Evolutionary conservation across 169 alveolate species (phyloP).

Genomic region (Cystoisospora suis): DNA sequence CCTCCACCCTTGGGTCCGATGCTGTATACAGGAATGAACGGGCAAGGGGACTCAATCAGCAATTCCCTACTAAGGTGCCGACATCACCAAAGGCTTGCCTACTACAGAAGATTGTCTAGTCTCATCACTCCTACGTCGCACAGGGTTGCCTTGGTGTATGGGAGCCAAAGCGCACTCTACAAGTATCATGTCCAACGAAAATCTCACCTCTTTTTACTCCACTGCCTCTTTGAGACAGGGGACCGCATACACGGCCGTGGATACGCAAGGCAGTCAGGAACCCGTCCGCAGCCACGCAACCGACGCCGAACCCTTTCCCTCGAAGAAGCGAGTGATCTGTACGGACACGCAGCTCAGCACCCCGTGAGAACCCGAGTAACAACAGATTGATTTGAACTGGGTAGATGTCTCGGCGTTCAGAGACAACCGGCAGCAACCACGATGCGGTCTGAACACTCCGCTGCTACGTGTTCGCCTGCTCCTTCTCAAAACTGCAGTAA

Average conservation of each 20-base stretch:
- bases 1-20: no score
- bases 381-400: no score
- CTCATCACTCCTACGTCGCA: neutral
- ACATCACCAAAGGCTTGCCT: neutral
- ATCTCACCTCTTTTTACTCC: neutral
- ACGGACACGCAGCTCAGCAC: neutral
- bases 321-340: conserved; percentile 14
- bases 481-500: neutral
- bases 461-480: neutral
- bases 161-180: neutral
- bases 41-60: no score
- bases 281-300: conserved; percentile 25
- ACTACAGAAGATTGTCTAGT: neutral
- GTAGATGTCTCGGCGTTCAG: no score
- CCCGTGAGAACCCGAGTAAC: neutral
- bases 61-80: neutral
- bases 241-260: neutral
- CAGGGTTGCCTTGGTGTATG: neutral
- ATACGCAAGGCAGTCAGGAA: neutral
- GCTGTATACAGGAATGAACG: no score
- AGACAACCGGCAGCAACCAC: neutral
- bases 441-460: neutral
- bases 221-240: no score
- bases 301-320: conserved; percentile 25
- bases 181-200: neutral